Evolutionary conservation across 2,329 filamentous ascomycete species (phyloP), one percentile per base, ranked within the genome.

Genomic region (Ophiostoma australiae): DNA sequence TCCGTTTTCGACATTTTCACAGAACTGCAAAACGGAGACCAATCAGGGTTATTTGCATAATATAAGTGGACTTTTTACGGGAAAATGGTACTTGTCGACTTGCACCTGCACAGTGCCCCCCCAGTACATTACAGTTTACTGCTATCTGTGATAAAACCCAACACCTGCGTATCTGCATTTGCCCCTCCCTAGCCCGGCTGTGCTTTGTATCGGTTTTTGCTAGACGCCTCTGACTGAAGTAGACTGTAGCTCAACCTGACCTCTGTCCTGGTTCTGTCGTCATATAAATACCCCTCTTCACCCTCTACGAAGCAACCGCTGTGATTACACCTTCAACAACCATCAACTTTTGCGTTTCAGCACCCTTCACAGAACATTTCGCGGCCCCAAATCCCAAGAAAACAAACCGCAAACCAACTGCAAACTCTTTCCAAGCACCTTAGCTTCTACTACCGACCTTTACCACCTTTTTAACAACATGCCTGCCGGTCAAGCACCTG

Each of bases 401-500:
- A 33, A 5, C 13, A 63, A 31, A 27, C 23, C 1, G 23, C 52
- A 27, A 58, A 13, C 8, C 52, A 58, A 58, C n/a, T 58, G 23
- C 23, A 31, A 23, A 39, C 7, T 10, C 33, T 27, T 44, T 17
- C 23, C 61, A 39, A 31, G 20, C 17, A 33, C 23, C 4, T 33
- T 13, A 7, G 1, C 39, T n/a, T 7, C 15, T 17, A 31, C 58
- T 35, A 65, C 37, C 41, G 4, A 23, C 68, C 13, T 31, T 33
- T 58, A n/a, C 67, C 11, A 4, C 13, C 23, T 39, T 13, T 20
- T 13, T 20, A 27, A 20, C 39, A 73, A 61, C 3, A 75, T 74
- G 78, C 80, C 80, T 73, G 78, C 79, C 72, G 78, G 80, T 70
- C 77, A 77, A 73, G 78, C 72, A 73, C 80, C 84, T 63, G 83